A percentile compares a stretch with the other conserved stretches of the same genome.
Conservation (phyloP, 805 yeast species). For the Debaryomyces tyrocola region DNA sequence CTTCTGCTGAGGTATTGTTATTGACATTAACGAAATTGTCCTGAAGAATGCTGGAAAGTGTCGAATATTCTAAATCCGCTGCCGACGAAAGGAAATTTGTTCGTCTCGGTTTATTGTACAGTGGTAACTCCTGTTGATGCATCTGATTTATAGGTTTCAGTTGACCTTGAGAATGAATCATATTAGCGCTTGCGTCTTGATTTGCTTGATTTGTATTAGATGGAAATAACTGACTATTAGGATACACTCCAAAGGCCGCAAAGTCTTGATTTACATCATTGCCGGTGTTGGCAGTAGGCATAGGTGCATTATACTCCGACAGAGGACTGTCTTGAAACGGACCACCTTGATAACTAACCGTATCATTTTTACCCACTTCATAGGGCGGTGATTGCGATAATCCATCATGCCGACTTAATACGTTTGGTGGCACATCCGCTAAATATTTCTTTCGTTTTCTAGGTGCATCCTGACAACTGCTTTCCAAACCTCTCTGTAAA, state of each 20-base stretch:
- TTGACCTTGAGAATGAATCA: not conserved
- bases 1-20: constrained; percentile 24
- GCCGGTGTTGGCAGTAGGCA: not conserved
- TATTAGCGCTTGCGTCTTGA: not conserved
- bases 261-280: constrained; percentile 5
- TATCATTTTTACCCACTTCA: not conserved
- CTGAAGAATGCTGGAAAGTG: constrained; percentile 62
- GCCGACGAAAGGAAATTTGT: constrained; percentile 65
- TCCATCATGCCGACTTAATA: constrained; percentile 6
- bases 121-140: constrained; percentile 6
- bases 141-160: not conserved
- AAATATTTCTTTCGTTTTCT: constrained; percentile 82
- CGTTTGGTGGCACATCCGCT: constrained; percentile 51
- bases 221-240: not conserved
- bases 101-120: constrained; percentile 15
- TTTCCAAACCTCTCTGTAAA: constrained; percentile 61
- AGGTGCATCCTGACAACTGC: constrained; percentile 85
- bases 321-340: constrained; percentile 14
- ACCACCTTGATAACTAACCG: constrained; percentile 9
- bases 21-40: constrained; percentile 34
- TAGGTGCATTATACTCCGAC: not conserved
- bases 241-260: not conserved
- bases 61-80: constrained; percentile 71
- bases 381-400: constrained; percentile 2
- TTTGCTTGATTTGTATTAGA: not conserved